Conservation (phyloP, 2,329 filamentous ascomycete species). For the Aspergillus floridensis region DNA sequence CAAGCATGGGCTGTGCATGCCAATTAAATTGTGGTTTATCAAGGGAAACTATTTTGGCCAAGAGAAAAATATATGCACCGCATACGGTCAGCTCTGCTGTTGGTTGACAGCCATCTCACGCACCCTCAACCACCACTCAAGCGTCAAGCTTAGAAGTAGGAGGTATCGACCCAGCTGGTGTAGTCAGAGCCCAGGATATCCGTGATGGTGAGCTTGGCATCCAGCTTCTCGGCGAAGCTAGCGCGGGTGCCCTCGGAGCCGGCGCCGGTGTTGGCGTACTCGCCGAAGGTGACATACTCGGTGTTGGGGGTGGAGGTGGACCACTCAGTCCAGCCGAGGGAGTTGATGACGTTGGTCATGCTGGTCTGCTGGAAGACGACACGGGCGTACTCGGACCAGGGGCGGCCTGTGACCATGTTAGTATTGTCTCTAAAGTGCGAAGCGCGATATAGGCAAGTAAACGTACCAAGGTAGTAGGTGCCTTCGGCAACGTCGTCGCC, state of each 20-base stretch:
- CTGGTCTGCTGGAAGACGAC: constrained; percentile 10
- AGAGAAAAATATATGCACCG: background rate
- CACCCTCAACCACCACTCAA: no score
- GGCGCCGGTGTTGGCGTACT: constrained; percentile 59
- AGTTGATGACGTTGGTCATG: constrained; percentile 52
- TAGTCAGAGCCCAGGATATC: constrained; percentile 48
- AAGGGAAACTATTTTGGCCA: background rate
- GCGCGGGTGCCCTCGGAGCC: constrained; percentile 56
- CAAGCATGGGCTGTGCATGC: background rate
- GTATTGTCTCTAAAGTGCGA: background rate
- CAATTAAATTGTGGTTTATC: background rate
- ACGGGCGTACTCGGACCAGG: constrained; percentile 12
- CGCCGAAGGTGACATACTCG: constrained; percentile 54
- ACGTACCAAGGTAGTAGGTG: constrained; percentile 11
- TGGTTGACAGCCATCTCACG: background rate
- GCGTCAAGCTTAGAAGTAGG: constrained; percentile 30
- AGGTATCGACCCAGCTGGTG: constrained; percentile 44
- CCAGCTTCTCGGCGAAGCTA: constrained; percentile 46
- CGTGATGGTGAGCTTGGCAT: constrained; percentile 42
- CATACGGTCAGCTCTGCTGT: background rate
- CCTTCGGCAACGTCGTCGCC: constrained; percentile 8
- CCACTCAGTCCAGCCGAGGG: constrained; percentile 60
- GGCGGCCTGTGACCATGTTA: background rate
- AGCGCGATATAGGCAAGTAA: background rate
- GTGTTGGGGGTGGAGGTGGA: constrained; percentile 49